Conservation (phyloP, 306 rosid genomes). For the Acacia acuminata region DNA sequence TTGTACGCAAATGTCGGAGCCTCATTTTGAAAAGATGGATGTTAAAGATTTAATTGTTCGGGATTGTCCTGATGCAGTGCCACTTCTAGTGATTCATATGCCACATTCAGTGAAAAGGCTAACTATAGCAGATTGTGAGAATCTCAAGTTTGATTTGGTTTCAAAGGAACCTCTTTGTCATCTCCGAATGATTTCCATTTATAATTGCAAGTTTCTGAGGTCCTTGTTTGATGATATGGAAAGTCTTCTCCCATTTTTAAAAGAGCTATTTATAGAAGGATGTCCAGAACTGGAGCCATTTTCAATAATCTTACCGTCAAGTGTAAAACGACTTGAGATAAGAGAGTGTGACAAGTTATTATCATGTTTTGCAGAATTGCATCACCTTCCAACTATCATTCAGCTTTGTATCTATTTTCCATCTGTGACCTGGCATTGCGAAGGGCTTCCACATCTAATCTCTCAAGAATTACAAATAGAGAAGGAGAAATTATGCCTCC, state of each 20-base stretch:
- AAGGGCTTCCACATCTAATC: no score
- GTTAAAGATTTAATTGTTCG: fast-evolving
- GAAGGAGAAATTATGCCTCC: no score
- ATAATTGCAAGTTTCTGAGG: neutral
- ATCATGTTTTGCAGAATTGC: neutral
- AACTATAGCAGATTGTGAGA: fast-evolving
- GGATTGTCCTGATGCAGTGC: neutral
- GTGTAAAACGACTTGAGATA: neutral
- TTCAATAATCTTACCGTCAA: neutral
- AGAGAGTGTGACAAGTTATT: neutral
- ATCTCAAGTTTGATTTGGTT: neutral
- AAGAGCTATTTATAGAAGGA: fast-evolving
- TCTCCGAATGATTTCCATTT: neutral
- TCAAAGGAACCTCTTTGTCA: neutral
- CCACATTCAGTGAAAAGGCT: neutral
- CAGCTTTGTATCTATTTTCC: no score
- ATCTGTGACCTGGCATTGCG: no score
- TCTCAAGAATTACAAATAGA: no score
- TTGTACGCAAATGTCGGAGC: neutral
- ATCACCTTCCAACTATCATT: no score
- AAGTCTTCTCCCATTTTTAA: neutral
- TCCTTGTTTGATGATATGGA: neutral
- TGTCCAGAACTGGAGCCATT: neutral
- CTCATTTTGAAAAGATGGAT: neutral
- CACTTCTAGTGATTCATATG: neutral